Evolutionary conservation across 2,329 filamentous ascomycete species (phyloP).

Genomic region (Paecilomyces niveus): DNA sequence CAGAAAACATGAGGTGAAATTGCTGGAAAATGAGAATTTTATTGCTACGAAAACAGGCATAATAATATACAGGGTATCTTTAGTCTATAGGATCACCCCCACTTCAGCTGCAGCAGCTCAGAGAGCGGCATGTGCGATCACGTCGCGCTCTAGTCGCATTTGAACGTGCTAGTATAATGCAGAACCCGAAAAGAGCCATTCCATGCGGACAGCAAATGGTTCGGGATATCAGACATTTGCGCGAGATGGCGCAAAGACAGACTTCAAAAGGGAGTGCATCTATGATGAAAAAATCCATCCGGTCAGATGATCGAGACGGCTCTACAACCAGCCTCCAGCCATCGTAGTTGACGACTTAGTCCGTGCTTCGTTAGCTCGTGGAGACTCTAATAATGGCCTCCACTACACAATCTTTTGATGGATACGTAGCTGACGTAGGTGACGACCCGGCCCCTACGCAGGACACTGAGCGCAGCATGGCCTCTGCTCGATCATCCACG

Average conservation of each 20-base stretch:
- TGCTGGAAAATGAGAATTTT: no score
- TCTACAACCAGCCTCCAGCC: background rate
- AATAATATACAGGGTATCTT: background rate
- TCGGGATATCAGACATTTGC: no score
- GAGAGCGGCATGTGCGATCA: no score
- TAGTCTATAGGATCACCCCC: background rate
- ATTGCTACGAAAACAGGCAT: background rate
- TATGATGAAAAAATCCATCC: background rate
- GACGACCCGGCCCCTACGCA: background rate
- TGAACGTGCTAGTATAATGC: no score
- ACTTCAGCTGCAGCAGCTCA: background rate
- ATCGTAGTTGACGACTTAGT: background rate
- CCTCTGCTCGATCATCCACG: background rate
- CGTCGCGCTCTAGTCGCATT: no score
- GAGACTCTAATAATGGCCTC: background rate
- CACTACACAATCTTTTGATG: background rate
- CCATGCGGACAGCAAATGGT: no score
- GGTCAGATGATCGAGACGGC: background rate
- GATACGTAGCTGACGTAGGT: background rate
- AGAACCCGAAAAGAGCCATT: no score
- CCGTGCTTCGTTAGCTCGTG: background rate
- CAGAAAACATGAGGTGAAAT: no score
- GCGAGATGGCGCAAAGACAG: no score
- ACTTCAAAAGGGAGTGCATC: no score
- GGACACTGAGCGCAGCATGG: background rate